Percentiles rank a stretch among this genome's conserved stretches.
phyloP scores from a whole-genome alignment of 2,329 filamentous ascomycete species.

The Trichoderma breve region DNA sequence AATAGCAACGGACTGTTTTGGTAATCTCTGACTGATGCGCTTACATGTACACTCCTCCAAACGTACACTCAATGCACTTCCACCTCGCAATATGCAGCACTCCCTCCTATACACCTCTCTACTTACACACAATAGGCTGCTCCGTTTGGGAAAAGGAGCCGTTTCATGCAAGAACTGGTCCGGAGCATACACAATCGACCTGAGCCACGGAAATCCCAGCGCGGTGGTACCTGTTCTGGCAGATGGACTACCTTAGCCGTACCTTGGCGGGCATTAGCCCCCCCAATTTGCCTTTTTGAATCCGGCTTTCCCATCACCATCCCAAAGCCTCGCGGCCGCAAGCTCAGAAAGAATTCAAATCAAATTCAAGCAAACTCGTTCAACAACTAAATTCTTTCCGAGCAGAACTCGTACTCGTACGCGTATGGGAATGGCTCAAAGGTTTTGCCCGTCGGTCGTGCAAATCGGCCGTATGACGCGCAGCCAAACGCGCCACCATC shows the following conservation, averaged over 20 bases:
- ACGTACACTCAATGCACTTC: background rate
- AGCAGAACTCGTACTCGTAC: background rate
- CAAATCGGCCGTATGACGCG: background rate
- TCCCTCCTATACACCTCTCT: background rate
- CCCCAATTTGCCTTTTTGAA: background rate
- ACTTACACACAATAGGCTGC: conserved; percentile 2
- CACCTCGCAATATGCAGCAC: background rate
- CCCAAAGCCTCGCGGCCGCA: background rate
- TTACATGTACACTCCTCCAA: background rate
- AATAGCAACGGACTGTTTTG: background rate
- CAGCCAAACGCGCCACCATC: background rate
- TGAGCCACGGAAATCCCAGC: background rate
- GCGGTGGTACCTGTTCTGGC: conserved; percentile 1
- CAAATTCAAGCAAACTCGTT: background rate
- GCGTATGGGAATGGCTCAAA: background rate
- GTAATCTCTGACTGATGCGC: background rate
- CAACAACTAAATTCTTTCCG: background rate
- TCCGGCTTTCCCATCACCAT: background rate
- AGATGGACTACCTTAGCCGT: background rate
- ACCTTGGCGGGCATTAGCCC: background rate
- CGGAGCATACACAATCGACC: background rate
- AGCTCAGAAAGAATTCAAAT: background rate
- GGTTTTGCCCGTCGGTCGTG: conserved; percentile 8
- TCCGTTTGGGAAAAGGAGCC: background rate
- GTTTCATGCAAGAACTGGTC: background rate